These are phyloP conservation scores for Coniophora puteana DNA, from an alignment of 1,284 basidiomycete species.

Conservation along the genomic window DNA sequence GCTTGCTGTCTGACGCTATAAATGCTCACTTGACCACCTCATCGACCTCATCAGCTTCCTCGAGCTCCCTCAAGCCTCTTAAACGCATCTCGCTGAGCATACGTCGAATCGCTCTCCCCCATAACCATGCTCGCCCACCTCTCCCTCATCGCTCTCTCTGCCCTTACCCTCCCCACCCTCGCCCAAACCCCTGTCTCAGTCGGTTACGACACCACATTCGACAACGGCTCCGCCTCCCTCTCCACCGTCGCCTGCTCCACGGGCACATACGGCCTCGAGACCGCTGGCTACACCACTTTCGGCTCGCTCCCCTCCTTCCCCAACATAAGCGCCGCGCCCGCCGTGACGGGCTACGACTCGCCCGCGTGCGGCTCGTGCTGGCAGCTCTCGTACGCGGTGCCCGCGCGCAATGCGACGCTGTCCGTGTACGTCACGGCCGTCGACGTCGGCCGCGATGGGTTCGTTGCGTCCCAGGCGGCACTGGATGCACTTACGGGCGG, in stretches of 20 bases:
- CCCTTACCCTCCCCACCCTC: slow-evolving; percentile 13
- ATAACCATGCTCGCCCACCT: not conserved
- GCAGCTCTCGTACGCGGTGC: slow-evolving; percentile 21
- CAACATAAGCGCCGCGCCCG: slow-evolving; percentile 43
- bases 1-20: too few relatives aligned
- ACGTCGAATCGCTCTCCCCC: too few relatives aligned
- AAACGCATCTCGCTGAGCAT: not conserved
- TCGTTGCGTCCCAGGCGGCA: slow-evolving; percentile 32
- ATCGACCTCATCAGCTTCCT: not conserved
- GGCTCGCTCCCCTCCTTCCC: slow-evolving; percentile 46
- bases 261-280: slow-evolving; percentile 36
- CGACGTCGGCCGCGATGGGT: slow-evolving; percentile 26
- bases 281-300: slow-evolving; percentile 42
- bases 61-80: not conserved
- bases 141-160: slow-evolving; percentile 9
- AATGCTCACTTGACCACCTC: too few relatives aligned
- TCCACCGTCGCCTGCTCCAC: slow-evolving; percentile 45
- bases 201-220: slow-evolving; percentile 35
- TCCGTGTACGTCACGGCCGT: slow-evolving; percentile 28
- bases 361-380: slow-evolving; percentile 33
- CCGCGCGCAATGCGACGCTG: slow-evolving; percentile 18
- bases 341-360: slow-evolving; percentile 30
- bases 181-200: slow-evolving; percentile 14
- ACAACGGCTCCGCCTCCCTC: slow-evolving; percentile 30
- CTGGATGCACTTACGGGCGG: slow-evolving; percentile 31